phyloP scores from a whole-genome alignment of 2,329 filamentous ascomycete genomes.

The Trichophyton schoenleinii region DNA sequence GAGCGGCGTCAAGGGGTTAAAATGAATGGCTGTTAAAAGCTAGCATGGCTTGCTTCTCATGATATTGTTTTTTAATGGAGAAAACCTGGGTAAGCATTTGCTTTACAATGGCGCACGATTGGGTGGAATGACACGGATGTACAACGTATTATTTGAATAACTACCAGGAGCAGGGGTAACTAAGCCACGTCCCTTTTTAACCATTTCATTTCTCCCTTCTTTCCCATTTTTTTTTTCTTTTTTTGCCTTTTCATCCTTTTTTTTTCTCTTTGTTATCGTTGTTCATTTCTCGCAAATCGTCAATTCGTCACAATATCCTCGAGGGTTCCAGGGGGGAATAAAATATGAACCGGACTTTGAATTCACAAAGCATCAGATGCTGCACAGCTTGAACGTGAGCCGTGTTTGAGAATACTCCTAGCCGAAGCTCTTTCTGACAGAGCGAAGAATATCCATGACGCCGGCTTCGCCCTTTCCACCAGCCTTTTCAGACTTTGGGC shows the following conservation, averaged over 20 bases:
- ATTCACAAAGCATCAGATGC: background rate
- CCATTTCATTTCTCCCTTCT: background rate
- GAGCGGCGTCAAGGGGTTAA: constrained; percentile 37
- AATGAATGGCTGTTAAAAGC: background rate
- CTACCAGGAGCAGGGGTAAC: background rate
- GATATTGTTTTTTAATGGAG: background rate
- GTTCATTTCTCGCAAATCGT: background rate
- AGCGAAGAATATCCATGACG: constrained; percentile 9
- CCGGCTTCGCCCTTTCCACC: constrained; percentile 8
- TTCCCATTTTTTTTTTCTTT: background rate
- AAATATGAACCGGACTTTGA: background rate
- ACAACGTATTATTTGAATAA: background rate
- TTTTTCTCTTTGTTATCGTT: background rate
- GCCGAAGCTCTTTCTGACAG: constrained; percentile 10
- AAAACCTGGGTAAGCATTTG: background rate
- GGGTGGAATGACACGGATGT: background rate
- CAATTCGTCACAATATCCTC: background rate
- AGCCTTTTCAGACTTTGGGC: background rate
- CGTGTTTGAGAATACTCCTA: background rate
- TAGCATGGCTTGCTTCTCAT: background rate
- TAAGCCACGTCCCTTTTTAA: background rate
- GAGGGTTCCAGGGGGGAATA: background rate
- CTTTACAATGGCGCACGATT: background rate
- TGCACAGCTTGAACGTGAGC: background rate
- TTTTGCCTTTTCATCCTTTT: background rate